phyloP scores from a whole-genome alignment of 192 early-diverging fungal species.

The Podila verticillata region DNA sequence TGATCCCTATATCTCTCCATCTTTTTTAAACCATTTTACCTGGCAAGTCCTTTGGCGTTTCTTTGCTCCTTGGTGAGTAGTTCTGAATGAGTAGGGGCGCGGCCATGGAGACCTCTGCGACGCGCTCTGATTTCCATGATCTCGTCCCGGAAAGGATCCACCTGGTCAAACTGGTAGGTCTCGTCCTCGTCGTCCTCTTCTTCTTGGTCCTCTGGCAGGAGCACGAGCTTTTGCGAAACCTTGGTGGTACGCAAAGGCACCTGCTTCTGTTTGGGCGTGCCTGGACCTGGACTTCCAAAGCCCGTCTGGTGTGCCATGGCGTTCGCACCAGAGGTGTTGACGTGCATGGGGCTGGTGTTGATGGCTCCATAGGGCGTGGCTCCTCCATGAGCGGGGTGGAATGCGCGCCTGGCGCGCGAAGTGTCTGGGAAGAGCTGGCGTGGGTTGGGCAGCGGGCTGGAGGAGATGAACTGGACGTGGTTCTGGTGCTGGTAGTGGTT shows the following conservation, averaged over 20 bases:
- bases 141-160: constrained; percentile 33
- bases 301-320: constrained; percentile 19
- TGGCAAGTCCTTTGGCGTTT: constrained; percentile 54
- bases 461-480: constrained; percentile 47
- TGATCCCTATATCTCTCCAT: no score
- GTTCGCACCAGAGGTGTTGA: constrained; percentile 38
- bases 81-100: constrained; percentile 61
- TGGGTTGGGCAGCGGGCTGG: constrained; percentile 38
- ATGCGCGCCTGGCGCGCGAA: constrained; percentile 23
- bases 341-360: constrained; percentile 23
- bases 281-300: constrained; percentile 16
- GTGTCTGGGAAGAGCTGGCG: constrained; percentile 43
- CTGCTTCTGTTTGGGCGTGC: constrained; percentile 52
- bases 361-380: constrained; percentile 32
- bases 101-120: constrained; percentile 38
- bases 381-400: constrained; percentile 24
- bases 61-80: constrained; percentile 63
- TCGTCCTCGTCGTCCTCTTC: constrained; percentile 31
- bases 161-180: constrained; percentile 13
- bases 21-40: constrained; percentile 27
- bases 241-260: constrained; percentile 87
- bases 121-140: constrained; percentile 15
- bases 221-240: constrained; percentile 87
- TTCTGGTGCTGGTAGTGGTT: constrained; percentile 36
- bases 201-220: constrained; percentile 71